Percentiles rank a stretch among this genome's conserved stretches.
Evolutionary conservation across 257 asterid species (phyloP).

Genomic region (Solanum microdontum): DNA sequence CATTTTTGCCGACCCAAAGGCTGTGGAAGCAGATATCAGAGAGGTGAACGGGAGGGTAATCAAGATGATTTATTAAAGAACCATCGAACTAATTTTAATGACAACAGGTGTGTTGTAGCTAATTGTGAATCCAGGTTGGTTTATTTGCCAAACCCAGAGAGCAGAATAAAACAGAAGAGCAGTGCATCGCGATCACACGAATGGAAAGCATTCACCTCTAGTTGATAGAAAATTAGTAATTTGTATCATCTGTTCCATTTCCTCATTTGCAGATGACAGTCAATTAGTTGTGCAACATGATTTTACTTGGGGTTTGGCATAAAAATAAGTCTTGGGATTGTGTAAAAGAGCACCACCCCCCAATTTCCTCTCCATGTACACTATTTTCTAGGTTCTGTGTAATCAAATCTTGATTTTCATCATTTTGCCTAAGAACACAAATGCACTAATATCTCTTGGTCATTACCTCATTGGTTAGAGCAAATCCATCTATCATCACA

Average conservation of each 20-base stretch:
- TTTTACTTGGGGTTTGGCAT: background rate
- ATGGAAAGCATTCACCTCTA: background rate
- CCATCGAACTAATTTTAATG: background rate
- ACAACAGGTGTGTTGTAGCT: slow-evolving; percentile 7
- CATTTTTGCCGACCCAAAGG: background rate
- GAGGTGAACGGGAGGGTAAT: slow-evolving; percentile 1
- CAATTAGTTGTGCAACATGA: background rate
- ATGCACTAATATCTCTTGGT: background rate
- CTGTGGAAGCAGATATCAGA: background rate
- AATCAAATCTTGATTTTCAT: too few relatives aligned
- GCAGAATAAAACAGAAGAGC: slow-evolving; percentile 10
- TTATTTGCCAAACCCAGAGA: slow-evolving; percentile 16
- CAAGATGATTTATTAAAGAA: background rate
- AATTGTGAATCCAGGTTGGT: slow-evolving; percentile 22
- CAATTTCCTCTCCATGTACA: background rate
- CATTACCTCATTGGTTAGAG: background rate
- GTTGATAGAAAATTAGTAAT: background rate
- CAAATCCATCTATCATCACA: background rate
- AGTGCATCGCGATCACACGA: slow-evolving; percentile 10
- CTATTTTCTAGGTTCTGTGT: background rate
- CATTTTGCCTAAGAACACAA: background rate
- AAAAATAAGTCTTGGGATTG: background rate
- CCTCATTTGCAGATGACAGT: background rate
- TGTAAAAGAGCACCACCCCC: background rate
- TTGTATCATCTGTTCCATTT: background rate